These are phyloP conservation scores for Naganishia vishniacii DNA, from an alignment of 768 basidiomycete species.

Conservation along the genomic window DNA sequence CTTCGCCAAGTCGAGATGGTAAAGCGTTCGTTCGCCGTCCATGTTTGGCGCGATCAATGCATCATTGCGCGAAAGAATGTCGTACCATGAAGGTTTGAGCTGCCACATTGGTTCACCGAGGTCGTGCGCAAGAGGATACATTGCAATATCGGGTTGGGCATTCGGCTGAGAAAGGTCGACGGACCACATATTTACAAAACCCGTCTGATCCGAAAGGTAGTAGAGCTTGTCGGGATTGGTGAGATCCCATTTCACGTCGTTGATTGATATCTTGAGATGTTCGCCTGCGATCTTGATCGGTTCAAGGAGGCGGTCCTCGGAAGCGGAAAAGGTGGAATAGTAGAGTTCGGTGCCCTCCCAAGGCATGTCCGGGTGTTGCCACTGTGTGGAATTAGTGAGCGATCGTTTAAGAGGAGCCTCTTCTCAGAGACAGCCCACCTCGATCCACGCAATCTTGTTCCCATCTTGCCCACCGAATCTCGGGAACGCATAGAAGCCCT, in stretches of 20 bases:
- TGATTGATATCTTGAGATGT: slow-evolving; percentile 54
- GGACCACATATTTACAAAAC: slow-evolving; percentile 64
- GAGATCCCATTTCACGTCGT: slow-evolving; percentile 59
- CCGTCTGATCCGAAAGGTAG: slow-evolving; percentile 63
- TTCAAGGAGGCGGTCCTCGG: slow-evolving; percentile 44
- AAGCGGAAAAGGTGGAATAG: slow-evolving; percentile 53
- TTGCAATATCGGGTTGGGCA: slow-evolving; percentile 20
- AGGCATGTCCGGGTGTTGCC: slow-evolving; percentile 62
- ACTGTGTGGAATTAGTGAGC: slow-evolving; percentile 8
- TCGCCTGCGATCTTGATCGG: slow-evolving; percentile 56
- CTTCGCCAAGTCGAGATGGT: slow-evolving; percentile 49
- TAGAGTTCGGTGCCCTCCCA: slow-evolving; percentile 63
- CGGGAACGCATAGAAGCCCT: slow-evolving; percentile 67
- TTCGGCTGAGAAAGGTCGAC: slow-evolving; percentile 45
- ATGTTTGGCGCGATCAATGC: slow-evolving; percentile 48
- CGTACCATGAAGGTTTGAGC: slow-evolving; percentile 55
- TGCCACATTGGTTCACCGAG: slow-evolving; percentile 60
- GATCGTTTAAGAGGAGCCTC: neutral
- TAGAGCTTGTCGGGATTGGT: slow-evolving; percentile 55
- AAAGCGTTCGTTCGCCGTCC: slow-evolving; percentile 52
- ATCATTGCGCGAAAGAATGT: slow-evolving; percentile 38
- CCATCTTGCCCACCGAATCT: slow-evolving; percentile 59
- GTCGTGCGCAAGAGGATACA: slow-evolving; percentile 54
- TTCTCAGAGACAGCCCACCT: slow-evolving; percentile 52
- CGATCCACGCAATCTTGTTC: slow-evolving; percentile 57